Base-by-base conservation (phyloP, 805 yeast genomes). In the Saccharomycopsis fibuligera region DNA sequence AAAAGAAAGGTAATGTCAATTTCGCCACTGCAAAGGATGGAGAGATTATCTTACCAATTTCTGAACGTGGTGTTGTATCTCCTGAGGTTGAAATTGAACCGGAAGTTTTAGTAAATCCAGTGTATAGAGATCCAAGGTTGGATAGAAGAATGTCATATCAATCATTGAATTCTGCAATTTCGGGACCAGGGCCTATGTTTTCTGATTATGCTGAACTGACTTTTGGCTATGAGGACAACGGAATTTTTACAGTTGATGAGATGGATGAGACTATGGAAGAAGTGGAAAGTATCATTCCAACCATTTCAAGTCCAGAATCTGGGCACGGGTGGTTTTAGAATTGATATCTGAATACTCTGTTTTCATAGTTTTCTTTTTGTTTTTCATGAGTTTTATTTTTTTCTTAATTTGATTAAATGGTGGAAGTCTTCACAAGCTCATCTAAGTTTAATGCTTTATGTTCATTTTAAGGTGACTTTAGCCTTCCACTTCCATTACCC, bases 81-180 rank as follows among this genome's bases (percentile, higher is more conserved):
- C 38, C 29, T 14, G 55, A 51, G 25, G 45, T 41, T n/a, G 40
- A 45, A 16, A 16, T 29, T 27, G 46, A 3, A n/a, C 47, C 44
- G 14, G 31, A 43, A 16, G 42, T 52, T 17, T 47, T 45, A 22
- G 16, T 52, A 9, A 46, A 52, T 35, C 55, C 55, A n/a, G 55
- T 33, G 2, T 49, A 42, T 22, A 27, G 30, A 23, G 53, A 51
- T 19, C 49, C 48, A 10, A 17, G 24, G 6, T 19, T 45, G 30
- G 27, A 38, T 12, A 39, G 44, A 33, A 46, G 55, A 35, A 38
- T 49, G 35, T 43, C 51, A 10, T 52, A 52, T 22, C 55, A 52
- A 38, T 49, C 53, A 17, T 17, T 52, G 35, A 44, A 36, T 29
- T 46, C 50, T 8, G 33, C 41, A 19, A 44, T 41, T 4, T 30